phyloP scores from a whole-genome alignment of 805 yeast species.

The Saccharomycopsis schoenii region DNA sequence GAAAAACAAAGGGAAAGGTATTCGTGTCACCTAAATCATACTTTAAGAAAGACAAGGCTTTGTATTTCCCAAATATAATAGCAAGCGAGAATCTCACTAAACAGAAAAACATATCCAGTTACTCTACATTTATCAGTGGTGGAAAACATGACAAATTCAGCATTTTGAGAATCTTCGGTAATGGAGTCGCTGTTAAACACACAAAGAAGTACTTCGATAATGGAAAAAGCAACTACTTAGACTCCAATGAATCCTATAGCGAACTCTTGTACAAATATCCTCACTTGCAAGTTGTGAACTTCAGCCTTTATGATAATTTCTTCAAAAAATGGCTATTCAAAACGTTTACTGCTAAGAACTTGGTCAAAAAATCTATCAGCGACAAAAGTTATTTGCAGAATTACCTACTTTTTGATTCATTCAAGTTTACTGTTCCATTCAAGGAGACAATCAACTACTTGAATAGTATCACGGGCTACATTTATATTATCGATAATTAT shows the following conservation, averaged over 20 bases:
- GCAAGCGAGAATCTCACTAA: slow-evolving; percentile 26
- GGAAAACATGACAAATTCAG: slow-evolving; percentile 38
- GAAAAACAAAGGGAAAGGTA: slow-evolving; percentile 75
- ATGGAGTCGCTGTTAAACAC: slow-evolving; percentile 62
- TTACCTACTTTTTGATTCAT: slow-evolving; percentile 57
- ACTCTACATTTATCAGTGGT: slow-evolving; percentile 19
- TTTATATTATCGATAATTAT: slow-evolving; percentile 64
- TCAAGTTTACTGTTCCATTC: slow-evolving; percentile 44
- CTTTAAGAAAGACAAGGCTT: slow-evolving; percentile 61
- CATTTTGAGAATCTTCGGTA: slow-evolving; percentile 56
- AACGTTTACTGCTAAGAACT: slow-evolving; percentile 33
- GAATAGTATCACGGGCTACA: slow-evolving; percentile 75
- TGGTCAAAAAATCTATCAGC: slow-evolving; percentile 36
- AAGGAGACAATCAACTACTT: slow-evolving; percentile 54
- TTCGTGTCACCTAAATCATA: slow-evolving; percentile 75
- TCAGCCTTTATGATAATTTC: slow-evolving; percentile 66
- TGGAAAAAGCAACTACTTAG: slow-evolving; percentile 29
- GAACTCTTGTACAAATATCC: slow-evolving; percentile 36
- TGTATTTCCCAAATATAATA: slow-evolving; percentile 72
- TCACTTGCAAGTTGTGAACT: slow-evolving; percentile 60
- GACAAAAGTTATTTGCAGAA: slow-evolving; percentile 28
- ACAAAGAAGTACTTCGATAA: slow-evolving; percentile 46
- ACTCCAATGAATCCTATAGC: slow-evolving; percentile 30
- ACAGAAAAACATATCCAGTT: slow-evolving; percentile 18
- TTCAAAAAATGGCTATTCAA: slow-evolving; percentile 57